A percentile compares a stretch with the other conserved stretches of the same genome.
Conservation (phyloP, 192 early-diverging fungal species). For the Coemansia sp. region DNA sequence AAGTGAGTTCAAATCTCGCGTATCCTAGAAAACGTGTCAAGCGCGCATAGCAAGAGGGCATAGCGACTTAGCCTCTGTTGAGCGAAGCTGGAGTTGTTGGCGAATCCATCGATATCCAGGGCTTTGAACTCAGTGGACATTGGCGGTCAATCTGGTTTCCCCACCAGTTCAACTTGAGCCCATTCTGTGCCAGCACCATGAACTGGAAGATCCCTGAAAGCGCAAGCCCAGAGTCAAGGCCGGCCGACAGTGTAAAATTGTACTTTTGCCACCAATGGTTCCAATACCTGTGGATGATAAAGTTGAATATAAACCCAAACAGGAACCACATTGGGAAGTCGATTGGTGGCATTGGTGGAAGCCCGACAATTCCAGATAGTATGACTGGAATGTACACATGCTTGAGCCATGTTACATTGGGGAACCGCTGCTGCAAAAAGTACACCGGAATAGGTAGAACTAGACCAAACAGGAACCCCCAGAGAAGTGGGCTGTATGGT, state of each 20-base stretch:
- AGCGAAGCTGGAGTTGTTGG: too few relatives aligned
- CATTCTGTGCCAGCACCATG: conserved; percentile 47
- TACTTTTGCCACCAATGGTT: conserved; percentile 66
- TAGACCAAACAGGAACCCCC: conserved; percentile 66
- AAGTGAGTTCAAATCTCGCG: too few relatives aligned
- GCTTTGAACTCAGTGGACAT: conserved; percentile 43
- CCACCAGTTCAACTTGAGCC: conserved; percentile 54
- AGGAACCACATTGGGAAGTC: conserved; percentile 57
- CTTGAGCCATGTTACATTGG: conserved; percentile 63
- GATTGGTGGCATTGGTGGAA: conserved; percentile 62
- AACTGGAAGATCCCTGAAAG: conserved; percentile 55
- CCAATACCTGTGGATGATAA: conserved; percentile 63
- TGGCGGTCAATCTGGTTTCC: conserved; percentile 52
- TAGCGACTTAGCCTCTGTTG: too few relatives aligned
- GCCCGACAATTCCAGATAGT: conserved; percentile 60
- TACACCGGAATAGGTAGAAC: conserved; percentile 73
- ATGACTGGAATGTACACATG: conserved; percentile 73
- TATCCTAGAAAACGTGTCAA: too few relatives aligned
- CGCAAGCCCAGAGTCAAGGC: conserved; percentile 59
- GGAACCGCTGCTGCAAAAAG: conserved; percentile 61
- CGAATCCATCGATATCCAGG: too few relatives aligned
- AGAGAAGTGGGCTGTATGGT: conserved; percentile 56
- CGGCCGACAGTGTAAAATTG: conserved; percentile 59
- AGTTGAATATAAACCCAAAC: conserved; percentile 71
- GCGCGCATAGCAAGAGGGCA: too few relatives aligned